Conservation (phyloP, 768 basidiomycete species). For the Rhizopogon sp. region DNA sequence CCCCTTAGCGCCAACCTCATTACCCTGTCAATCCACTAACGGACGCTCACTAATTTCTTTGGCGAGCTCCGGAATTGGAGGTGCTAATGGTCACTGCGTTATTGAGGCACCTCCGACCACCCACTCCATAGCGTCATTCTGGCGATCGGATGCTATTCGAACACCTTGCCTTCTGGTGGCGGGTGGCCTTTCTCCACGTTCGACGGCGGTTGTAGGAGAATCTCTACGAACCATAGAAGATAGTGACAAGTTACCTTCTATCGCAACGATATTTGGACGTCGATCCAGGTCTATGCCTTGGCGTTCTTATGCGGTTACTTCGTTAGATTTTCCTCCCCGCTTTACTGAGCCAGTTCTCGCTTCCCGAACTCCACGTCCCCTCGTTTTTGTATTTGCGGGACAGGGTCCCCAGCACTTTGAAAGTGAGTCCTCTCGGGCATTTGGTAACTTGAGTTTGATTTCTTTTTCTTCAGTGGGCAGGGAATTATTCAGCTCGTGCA, state of each 20-base stretch:
- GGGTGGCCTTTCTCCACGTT: slow-evolving; percentile 34
- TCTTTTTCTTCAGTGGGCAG: slow-evolving; percentile 29
- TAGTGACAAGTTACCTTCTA: neutral
- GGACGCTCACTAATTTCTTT: slow-evolving; percentile 33
- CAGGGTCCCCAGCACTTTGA: slow-evolving; percentile 36
- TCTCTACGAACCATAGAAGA: neutral
- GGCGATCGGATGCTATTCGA: neutral
- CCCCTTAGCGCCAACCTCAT: slow-evolving; percentile 18
- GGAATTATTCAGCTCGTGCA: slow-evolving; percentile 28
- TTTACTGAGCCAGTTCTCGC: slow-evolving; percentile 26
- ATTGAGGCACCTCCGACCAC: slow-evolving; percentile 24
- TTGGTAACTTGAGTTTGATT: neutral
- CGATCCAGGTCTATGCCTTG: slow-evolving; percentile 30
- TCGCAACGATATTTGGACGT: slow-evolving; percentile 14
- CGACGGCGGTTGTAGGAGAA: slow-evolving; percentile 9
- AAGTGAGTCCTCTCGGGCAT: slow-evolving; percentile 20
- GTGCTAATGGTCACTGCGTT: slow-evolving; percentile 38
- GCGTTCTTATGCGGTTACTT: slow-evolving; percentile 22
- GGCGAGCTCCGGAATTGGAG: slow-evolving; percentile 40
- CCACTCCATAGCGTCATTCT: neutral
- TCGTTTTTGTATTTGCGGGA: slow-evolving; percentile 36
- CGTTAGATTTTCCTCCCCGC: neutral
- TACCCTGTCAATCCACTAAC: slow-evolving; percentile 5
- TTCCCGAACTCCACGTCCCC: slow-evolving; percentile 19
- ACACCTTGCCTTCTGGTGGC: slow-evolving; percentile 9